Evolutionary conservation across 345 rosid species (phyloP).

Genomic region (Populus tremula): DNA sequence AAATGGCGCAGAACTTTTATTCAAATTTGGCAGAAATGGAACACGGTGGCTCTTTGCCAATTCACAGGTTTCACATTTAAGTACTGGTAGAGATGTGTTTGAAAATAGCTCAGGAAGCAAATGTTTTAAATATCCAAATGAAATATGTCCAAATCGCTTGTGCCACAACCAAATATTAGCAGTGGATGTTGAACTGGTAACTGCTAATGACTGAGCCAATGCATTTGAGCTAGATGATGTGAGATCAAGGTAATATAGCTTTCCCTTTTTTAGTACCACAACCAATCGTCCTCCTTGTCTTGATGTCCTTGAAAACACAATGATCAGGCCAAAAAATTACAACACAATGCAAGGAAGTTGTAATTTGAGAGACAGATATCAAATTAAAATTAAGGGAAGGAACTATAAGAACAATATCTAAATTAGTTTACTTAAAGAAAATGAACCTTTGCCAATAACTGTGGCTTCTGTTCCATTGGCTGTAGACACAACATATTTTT

Average conservation of each 20-base stretch:
- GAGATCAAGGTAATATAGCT: slow-evolving; percentile 2
- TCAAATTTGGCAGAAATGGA: background rate
- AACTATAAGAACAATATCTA: background rate
- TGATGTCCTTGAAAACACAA: slow-evolving; percentile 7
- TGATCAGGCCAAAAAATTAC: slow-evolving; percentile 2
- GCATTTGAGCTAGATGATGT: background rate
- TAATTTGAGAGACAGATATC: background rate
- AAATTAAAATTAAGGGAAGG: background rate
- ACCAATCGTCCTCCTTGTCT: background rate
- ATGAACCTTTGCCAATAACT: background rate
- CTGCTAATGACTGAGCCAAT: background rate
- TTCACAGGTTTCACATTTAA: background rate
- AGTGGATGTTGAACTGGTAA: background rate
- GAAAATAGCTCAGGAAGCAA: background rate
- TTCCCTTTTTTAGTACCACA: background rate
- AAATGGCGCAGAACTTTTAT: background rate
- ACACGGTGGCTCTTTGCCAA: slow-evolving; percentile 3
- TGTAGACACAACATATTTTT: background rate
- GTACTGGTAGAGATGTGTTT: background rate
- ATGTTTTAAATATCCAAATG: slow-evolving; percentile 7
- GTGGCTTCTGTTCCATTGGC: background rate
- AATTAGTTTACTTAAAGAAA: background rate
- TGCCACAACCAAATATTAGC: slow-evolving; percentile 1
- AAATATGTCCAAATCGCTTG: background rate
- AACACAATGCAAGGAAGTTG: background rate